phyloP scores from a whole-genome alignment of 345 rosid species.

The Anacardium occidentale region DNA sequence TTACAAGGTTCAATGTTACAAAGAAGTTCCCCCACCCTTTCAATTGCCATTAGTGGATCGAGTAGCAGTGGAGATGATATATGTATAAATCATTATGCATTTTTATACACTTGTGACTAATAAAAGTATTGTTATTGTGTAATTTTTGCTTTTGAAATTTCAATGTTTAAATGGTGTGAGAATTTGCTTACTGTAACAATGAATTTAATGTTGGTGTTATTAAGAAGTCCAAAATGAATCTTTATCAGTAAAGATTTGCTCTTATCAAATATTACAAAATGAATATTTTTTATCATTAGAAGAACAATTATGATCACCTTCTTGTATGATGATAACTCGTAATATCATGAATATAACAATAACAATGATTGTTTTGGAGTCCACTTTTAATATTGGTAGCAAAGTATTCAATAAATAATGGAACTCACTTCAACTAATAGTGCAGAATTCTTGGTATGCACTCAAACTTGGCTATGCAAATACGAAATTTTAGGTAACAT shows the following conservation, averaged over 20 bases:
- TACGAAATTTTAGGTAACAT: no score
- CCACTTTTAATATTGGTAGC: background rate
- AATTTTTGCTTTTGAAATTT: no score
- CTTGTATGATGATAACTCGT: background rate
- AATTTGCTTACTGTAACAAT: no score
- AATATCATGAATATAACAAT: no score
- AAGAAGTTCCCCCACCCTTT: background rate
- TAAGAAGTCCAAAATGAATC: no score
- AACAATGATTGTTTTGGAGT: no score
- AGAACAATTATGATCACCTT: background rate
- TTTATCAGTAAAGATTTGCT: background rate
- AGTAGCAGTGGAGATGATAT: background rate
- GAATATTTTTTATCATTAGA: background rate
- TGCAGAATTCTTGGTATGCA: background rate
- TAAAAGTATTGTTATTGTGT: no score
- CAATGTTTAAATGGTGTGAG: no score
- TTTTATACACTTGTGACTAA: background rate
- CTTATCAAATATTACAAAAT: background rate
- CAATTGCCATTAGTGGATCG: background rate
- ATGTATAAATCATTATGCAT: background rate
- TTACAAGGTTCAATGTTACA: background rate
- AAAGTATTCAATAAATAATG: background rate
- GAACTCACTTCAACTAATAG: background rate
- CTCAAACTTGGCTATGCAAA: no score
- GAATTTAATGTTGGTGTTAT: no score